Percentiles rank a stretch among this genome's conserved stretches.
Conservation (phyloP, 2,329 filamentous ascomycete genomes). For the Apiospora arundinis region DNA sequence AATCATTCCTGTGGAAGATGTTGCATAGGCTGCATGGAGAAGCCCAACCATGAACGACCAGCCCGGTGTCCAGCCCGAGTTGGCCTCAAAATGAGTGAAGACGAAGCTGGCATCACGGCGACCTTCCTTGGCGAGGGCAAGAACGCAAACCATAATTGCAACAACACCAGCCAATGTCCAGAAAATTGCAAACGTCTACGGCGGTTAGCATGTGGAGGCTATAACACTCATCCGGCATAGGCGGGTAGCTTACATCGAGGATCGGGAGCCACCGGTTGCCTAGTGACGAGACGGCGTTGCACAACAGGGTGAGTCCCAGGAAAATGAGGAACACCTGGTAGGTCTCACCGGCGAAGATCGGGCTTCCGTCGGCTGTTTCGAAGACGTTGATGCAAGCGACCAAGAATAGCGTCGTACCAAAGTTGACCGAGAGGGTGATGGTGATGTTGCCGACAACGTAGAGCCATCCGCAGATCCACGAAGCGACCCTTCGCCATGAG, state of each 20-base stretch:
- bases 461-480: conserved; percentile 78
- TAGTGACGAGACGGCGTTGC: conserved; percentile 69
- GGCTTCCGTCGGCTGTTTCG: conserved; percentile 49
- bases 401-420: conserved; percentile 73
- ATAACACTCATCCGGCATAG: conserved; percentile 23
- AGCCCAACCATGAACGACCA: conserved; percentile 79
- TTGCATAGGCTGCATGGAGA: conserved; percentile 75
- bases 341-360: conserved; percentile 52
- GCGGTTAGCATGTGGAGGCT: conserved; percentile 13
- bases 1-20: conserved; percentile 80
- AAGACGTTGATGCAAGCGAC: conserved; percentile 64
- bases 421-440: conserved; percentile 84
- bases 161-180: conserved; percentile 77
- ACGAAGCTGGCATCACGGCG: conserved; percentile 67
- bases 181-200: conserved; percentile 72
- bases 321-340: conserved; percentile 78
- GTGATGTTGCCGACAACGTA: conserved; percentile 83
- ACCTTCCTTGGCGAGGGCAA: conserved; percentile 72
- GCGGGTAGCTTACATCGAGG: conserved; percentile 64
- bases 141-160: conserved; percentile 66
- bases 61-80: conserved; percentile 72
- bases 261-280: conserved; percentile 71
- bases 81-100: conserved; percentile 71
- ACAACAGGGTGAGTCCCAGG: conserved; percentile 69
- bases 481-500: conserved; percentile 65